A percentile compares a stretch with the other conserved stretches of the same genome.
Evolutionary conservation across 495 filamentous ascomycete genomes (phyloP).

Genomic region (Lophiotrema nucula): DNA sequence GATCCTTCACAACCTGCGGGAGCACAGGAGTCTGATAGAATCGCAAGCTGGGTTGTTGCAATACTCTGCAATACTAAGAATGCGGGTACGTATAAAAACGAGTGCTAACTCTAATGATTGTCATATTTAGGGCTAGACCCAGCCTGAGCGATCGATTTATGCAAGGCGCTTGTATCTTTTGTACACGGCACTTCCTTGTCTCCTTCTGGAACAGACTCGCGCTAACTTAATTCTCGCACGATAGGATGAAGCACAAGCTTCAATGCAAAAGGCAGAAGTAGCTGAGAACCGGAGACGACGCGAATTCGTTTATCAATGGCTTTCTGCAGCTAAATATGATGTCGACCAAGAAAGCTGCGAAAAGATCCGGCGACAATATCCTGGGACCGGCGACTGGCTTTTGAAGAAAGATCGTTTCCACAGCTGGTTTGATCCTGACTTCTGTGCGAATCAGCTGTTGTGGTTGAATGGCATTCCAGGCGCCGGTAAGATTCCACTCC

Average conservation of each 20-base stretch:
- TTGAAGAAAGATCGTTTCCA: neutral
- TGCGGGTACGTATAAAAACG: no score
- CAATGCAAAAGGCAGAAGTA: no score
- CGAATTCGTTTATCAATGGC: constrained; percentile 8
- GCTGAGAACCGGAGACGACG: neutral
- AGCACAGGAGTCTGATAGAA: constrained; percentile 44
- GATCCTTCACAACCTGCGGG: constrained; percentile 40
- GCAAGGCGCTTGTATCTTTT: no score
- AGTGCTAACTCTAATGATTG: no score
- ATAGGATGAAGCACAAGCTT: no score
- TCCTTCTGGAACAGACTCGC: no score
- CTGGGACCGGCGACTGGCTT: constrained; percentile 18
- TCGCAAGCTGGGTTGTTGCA: constrained; percentile 24
- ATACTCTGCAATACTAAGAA: no score
- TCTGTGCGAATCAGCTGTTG: neutral
- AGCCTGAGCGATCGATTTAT: no score
- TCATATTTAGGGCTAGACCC: no score
- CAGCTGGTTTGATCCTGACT: constrained; percentile 12
- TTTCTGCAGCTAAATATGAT: neutral
- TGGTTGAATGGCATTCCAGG: constrained; percentile 24
- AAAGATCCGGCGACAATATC: no score
- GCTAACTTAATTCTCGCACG: no score
- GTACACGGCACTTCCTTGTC: no score
- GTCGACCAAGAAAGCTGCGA: constrained; percentile 10
- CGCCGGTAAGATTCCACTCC: constrained; percentile 11